These are phyloP conservation scores for Pterocarpus macrocarpus DNA, from an alignment of 306 rosid genomes.

Conservation along the genomic window DNA sequence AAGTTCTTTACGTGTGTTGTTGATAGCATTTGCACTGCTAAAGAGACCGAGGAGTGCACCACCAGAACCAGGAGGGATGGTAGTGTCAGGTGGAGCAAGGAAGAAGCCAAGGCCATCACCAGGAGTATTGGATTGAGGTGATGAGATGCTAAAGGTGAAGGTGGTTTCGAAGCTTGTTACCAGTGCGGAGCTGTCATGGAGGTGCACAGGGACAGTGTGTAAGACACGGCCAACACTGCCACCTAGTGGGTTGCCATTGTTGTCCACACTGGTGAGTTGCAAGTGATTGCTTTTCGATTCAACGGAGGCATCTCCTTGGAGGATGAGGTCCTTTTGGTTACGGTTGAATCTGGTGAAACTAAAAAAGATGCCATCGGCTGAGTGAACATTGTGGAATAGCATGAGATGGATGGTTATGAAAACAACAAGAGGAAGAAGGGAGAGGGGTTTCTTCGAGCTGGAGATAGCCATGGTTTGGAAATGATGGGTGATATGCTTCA, in stretches of 20 bases:
- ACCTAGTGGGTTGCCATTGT: neutral
- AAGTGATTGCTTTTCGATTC: neutral
- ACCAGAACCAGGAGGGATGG: neutral
- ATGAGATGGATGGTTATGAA: neutral
- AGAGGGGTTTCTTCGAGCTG: no score
- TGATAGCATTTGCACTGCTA: neutral
- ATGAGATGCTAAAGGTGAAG: neutral
- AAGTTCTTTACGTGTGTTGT: neutral
- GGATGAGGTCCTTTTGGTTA: neutral
- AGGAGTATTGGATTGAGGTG: neutral
- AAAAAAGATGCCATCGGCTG: neutral
- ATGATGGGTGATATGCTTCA: no score
- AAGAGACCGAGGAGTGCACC: conserved; percentile 41
- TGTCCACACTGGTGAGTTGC: neutral
- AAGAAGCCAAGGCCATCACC: conserved; percentile 40
- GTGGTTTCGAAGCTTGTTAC: neutral
- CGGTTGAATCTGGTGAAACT: neutral
- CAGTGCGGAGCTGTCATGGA: neutral
- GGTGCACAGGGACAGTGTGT: neutral
- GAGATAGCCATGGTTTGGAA: no score
- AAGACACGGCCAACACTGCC: neutral
- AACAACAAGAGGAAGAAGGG: neutral
- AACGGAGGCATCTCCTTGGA: neutral
- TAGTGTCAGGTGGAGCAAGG: conserved; percentile 22
- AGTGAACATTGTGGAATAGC: neutral